Base-by-base conservation (phyloP, 1,284 basidiomycete genomes). In the Cutaneotrichosporon sp. region DNA sequence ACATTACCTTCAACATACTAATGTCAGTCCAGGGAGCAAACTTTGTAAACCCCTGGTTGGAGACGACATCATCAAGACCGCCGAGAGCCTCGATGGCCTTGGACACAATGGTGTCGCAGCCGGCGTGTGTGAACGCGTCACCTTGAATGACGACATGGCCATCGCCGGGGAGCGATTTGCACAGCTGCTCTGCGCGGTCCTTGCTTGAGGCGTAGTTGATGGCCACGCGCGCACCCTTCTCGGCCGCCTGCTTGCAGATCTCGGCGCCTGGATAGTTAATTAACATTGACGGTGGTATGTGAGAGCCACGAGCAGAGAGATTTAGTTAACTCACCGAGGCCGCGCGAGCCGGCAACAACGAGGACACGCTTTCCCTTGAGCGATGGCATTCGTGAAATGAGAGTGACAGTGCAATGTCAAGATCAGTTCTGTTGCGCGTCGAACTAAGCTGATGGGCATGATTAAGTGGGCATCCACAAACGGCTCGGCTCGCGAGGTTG, bases 41-140 rank as follows among this genome's bases (percentile, higher is more conserved):
- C 44, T 58, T 58, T 3, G 61, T 64, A 53, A 55, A 58, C 9
- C 63, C 63, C 1, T 59, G 60, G 37, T 64, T 64, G 17, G 52
- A 55, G 14, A 61, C 51, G 15, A 64, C 51, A 22, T 48, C 46
- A 50, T 64, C 63, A n/a, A 64, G 35, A 3, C 63, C 61, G 18
- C 61, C 60, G 14, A 64, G 54, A 18, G 20, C 44, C 35, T 49
- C 23, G 26, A 54, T 47, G 20, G 62, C 50, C 37, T 52, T 54
- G 20, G 48, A 20, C 0, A 54, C 54, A 12, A 61, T 52, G 14
- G 17, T 20, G 22, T 56, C 46, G 37, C 60, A 51, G 15, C 58
- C 54, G 5, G 49, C 59, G 41, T 58, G 57, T 10, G 53, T 52
- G 47, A 64, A 64, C n/a, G 57, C 58, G 34, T 58, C 56, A 20